Percentiles rank a stretch among this genome's conserved stretches.
Conservation (phyloP, 2,329 filamentous ascomycete species). For the Ustulina deusta region DNA sequence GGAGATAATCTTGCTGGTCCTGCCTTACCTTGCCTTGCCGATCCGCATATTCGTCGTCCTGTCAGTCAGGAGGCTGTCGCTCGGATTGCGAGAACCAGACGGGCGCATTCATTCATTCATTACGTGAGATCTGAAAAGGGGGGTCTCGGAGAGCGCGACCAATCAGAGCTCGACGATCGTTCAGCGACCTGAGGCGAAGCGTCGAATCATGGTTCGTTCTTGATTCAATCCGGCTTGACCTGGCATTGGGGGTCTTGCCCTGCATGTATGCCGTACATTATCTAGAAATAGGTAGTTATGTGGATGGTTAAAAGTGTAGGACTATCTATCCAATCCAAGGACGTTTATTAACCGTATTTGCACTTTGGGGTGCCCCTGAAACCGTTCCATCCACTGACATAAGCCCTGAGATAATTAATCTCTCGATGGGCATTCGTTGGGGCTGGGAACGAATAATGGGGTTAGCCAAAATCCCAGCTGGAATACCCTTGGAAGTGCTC, state of each 20-base stretch:
- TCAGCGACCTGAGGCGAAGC: conserved; percentile 11
- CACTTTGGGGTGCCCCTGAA: conserved; percentile 10
- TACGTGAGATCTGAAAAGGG: neutral
- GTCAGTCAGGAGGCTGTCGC: neutral
- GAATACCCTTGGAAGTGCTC: neutral
- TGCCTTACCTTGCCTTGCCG: neutral
- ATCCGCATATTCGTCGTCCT: too few species aligned
- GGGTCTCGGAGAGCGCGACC: conserved; percentile 21
- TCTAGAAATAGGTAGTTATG: neutral
- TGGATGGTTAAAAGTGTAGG: neutral
- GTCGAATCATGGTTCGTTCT: conserved; percentile 11
- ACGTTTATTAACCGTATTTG: neutral
- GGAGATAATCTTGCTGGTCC: neutral
- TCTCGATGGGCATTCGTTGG: neutral
- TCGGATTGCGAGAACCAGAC: conserved; percentile 20
- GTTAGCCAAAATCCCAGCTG: neutral
- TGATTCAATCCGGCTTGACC: conserved; percentile 3
- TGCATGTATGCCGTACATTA: conserved; percentile 6
- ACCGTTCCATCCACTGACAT: neutral
- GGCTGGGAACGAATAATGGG: neutral
- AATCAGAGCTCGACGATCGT: neutral
- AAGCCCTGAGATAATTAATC: neutral
- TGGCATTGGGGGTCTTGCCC: neutral
- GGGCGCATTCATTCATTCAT: neutral
- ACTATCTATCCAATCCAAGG: too few species aligned